Evolutionary conservation across 495 filamentous ascomycete genomes (phyloP), one percentile per base, ranked within the genome.

Genomic region (Clohesyomyces aquaticus): DNA sequence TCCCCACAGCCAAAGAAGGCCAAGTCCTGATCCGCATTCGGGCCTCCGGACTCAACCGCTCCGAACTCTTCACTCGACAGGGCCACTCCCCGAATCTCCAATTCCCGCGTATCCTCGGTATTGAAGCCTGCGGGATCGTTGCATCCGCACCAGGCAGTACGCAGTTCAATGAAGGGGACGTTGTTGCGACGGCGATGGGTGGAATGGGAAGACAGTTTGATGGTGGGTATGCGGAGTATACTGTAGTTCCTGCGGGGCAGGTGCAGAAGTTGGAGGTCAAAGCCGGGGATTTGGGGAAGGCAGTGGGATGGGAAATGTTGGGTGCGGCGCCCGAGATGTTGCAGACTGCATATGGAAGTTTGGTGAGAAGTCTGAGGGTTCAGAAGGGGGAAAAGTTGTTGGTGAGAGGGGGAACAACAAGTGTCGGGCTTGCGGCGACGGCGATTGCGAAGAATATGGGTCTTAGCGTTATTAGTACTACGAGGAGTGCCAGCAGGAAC

Each of bases 171-270:
- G 57, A 74, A 23, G 81, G 80, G 0, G 69, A 73, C 12, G 69
- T 73, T 2, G 81, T 85, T 0, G 78, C 77, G 0, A 84, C 81
- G 10, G 76, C 75, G 14, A 82, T 83, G 81, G 82, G 81, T 10
- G 82, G 81, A 0, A 75, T 85, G 71, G 81, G 80, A 0, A 51
- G 82, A 11, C 53, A 69, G 18, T 81, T 82, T 50, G 77, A 82
- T 66, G 82, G 82, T n/a, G 79, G 78, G 0, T 85, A 83, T 65
- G 82, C 82, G 0, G 81, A 85, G 68, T 84, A 81, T 54, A 80
- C 77, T 6, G 75, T 73, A 52, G 78, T 80, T 0, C 75, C 79
- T 0, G 75, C 70, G 12, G 69, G 58, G 8, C 78, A 83, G 59
- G 74, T 80, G 19, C 78, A 79, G 63, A 68, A 69, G 19, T 49